Percentiles rank a stretch among this genome's conserved stretches.
Conservation (phyloP, 2,329 filamentous ascomycete genomes). For the Ceratocystis eucalypticola region DNA sequence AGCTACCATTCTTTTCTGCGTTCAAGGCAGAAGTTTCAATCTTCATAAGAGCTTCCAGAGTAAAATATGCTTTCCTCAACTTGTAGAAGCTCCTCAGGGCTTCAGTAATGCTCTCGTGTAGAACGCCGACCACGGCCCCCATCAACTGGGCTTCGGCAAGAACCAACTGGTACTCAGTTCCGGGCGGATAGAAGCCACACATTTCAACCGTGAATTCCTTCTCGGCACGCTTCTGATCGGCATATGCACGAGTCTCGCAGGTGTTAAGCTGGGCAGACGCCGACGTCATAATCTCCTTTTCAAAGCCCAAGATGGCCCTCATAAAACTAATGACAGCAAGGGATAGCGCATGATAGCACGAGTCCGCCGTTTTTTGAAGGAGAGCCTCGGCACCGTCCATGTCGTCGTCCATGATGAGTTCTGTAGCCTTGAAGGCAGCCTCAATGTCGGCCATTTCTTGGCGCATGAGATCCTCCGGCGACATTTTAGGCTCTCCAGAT, state of each 20-base stretch:
- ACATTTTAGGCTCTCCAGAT: not conserved
- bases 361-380: constrained; percentile 52
- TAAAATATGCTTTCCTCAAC: constrained; percentile 73
- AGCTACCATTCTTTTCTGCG: constrained; percentile 12
- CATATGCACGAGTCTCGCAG: constrained; percentile 63
- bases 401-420: constrained; percentile 77
- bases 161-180: constrained; percentile 75
- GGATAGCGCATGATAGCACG: constrained; percentile 80
- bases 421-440: constrained; percentile 50
- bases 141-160: constrained; percentile 79
- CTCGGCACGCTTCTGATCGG: constrained; percentile 62
- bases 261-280: constrained; percentile 58
- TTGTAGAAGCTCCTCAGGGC: constrained; percentile 87
- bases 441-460: constrained; percentile 42
- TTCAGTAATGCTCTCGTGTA: constrained; percentile 88
- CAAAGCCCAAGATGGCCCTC: constrained; percentile 74
- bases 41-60: constrained; percentile 65
- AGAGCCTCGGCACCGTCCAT: constrained; percentile 68
- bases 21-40: constrained; percentile 46
- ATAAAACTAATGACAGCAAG: constrained; percentile 73
- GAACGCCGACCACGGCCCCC: constrained; percentile 71
- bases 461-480: constrained; percentile 25
- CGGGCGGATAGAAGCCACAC: constrained; percentile 55
- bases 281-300: constrained; percentile 80
- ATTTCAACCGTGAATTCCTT: constrained; percentile 37